Base-by-base conservation (phyloP, 2,329 filamentous ascomycete species). In the Cadophora malorum region DNA sequence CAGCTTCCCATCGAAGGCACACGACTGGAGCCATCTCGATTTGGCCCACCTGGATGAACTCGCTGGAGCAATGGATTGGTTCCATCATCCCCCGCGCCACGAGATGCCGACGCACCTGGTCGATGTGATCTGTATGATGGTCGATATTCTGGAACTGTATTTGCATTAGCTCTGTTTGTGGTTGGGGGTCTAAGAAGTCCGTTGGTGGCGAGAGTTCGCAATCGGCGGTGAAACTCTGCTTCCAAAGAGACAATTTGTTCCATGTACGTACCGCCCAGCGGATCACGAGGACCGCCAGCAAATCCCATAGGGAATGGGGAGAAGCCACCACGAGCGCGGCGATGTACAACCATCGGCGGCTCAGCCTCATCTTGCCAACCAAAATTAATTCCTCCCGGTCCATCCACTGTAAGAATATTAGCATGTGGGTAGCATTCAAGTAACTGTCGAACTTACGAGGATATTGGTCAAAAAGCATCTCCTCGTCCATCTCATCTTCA, bases 51-150 rank as follows among this genome's bases (percentile, higher is more conserved):
- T 47, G 70, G 62, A 58, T 69, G 79, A 56, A 80, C 79, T 66
- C 92, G 90, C 71, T 94, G 91, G 64, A 98, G 87, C 14, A 98
- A 84, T 53, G 95, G 95, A 76, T 98, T 97, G 25, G 89, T 85
- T 3, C 93, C 94, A 77, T 97, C 94, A 71, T 97, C 93, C 31
- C 50, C 63, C 33, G 84, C 84, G 66, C 86, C 84, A 63, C 86
- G 81, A 38, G 85, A 82, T 23, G 81, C 69, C 49, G 73, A 69
- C 41, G 83, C 83, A 58, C 83, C 83, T 64, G 85, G 79, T 66
- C 87, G 83, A 73, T 88, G 85, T 8, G 81, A 79, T 69, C 83
- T 80, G 72, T 86, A 83, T 79, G 82, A 79, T 28, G 79, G 75
- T 64, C 79, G 78, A 55, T 73, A 75, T 62, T 76, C 75, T 16